phyloP scores from a whole-genome alignment of 2,329 filamentous ascomycete species.

The Chrysosphaeria jannelii region DNA sequence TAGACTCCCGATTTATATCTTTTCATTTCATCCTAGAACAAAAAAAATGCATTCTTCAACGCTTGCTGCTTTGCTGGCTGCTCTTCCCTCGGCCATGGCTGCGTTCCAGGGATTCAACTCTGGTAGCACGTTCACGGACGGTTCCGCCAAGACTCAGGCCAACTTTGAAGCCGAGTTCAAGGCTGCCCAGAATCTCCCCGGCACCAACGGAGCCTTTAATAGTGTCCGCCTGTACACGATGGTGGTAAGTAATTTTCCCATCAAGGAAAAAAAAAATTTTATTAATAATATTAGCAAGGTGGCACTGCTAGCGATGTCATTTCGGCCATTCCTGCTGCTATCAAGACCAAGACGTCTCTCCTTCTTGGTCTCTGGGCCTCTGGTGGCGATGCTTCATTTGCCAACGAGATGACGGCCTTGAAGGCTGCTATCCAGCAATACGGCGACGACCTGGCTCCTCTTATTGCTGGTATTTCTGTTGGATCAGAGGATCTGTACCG shows the following conservation, averaged over 20 bases:
- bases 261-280: neutral
- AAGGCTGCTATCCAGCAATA: slow-evolving; percentile 37
- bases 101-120: slow-evolving; percentile 38
- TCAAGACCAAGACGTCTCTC: slow-evolving; percentile 46
- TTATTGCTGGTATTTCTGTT: slow-evolving; percentile 58
- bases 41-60: too few relatives aligned
- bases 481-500: slow-evolving; percentile 73
- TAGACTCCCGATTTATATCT: too few relatives aligned
- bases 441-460: slow-evolving; percentile 28
- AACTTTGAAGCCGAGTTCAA: slow-evolving; percentile 46
- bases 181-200: slow-evolving; percentile 28
- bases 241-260: slow-evolving; percentile 14
- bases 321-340: slow-evolving; percentile 52
- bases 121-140: slow-evolving; percentile 28
- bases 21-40: slow-evolving; percentile 1
- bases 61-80: slow-evolving; percentile 4
- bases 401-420: slow-evolving; percentile 46
- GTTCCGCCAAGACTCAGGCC: slow-evolving; percentile 24
- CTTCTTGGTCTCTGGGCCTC: slow-evolving; percentile 69
- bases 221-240: slow-evolving; percentile 44
- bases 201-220: slow-evolving; percentile 29
- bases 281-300: slow-evolving; percentile 15
- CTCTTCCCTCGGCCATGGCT: slow-evolving; percentile 7
- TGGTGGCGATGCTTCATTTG: slow-evolving; percentile 27
- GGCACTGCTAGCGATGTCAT: slow-evolving; percentile 34